These are phyloP conservation scores for Monosporascus sp. DNA, from an alignment of 2,329 filamentous ascomycete species.

Conservation along the genomic window DNA sequence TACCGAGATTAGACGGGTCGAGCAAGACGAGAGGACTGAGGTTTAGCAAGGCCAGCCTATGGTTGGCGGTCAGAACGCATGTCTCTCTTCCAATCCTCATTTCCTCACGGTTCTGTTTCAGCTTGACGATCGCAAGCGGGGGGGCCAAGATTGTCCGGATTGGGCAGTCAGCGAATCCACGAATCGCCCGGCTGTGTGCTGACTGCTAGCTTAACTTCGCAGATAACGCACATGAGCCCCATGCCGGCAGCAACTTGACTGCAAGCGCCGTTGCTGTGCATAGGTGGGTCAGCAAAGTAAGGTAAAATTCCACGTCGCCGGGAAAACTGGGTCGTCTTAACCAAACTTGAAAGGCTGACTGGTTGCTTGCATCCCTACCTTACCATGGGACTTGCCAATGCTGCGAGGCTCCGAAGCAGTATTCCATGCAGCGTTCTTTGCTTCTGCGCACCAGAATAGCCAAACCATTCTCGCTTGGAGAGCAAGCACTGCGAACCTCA, in stretches of 20 bases:
- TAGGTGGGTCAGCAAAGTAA: slow-evolving; percentile 17
- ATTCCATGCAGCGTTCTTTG: slow-evolving; percentile 21
- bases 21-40: neutral
- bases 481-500: neutral
- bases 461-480: neutral
- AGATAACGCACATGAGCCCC: slow-evolving; percentile 5
- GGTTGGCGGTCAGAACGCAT: slow-evolving; percentile 14
- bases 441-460: slow-evolving; percentile 9
- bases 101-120: slow-evolving; percentile 20
- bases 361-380: slow-evolving; percentile 11
- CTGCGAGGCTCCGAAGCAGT: slow-evolving; percentile 20
- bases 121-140: slow-evolving; percentile 10
- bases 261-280: slow-evolving; percentile 14
- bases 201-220: neutral
- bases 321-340: neutral
- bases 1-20: neutral
- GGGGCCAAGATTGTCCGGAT: neutral
- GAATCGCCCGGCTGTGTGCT: neutral
- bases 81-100: slow-evolving; percentile 5
- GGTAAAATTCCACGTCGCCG: slow-evolving; percentile 17
- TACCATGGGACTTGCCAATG: slow-evolving; percentile 11
- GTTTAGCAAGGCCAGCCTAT: slow-evolving; percentile 15
- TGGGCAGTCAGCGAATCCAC: slow-evolving; percentile 1
- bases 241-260: slow-evolving; percentile 12
- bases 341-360: neutral